These are phyloP conservation scores for Ilyonectria destructans DNA, from an alignment of 2,329 filamentous ascomycete species.

Conservation along the genomic window DNA sequence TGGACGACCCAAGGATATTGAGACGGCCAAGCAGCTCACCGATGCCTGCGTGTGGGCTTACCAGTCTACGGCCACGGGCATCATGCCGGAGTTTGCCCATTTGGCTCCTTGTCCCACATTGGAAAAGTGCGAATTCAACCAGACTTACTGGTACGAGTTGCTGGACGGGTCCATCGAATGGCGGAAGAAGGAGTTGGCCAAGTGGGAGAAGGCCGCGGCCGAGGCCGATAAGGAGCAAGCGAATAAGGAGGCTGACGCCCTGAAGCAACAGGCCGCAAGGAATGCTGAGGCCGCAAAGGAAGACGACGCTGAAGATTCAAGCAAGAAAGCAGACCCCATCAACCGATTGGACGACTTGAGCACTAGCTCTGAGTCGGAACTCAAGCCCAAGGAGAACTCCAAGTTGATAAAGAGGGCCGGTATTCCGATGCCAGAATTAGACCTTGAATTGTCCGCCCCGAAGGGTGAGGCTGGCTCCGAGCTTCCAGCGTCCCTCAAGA, in stretches of 20 bases:
- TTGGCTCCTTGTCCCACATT: slow-evolving; percentile 63
- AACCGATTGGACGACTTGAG: slow-evolving; percentile 21
- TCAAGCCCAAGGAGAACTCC: slow-evolving; percentile 20
- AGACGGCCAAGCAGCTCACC: slow-evolving; percentile 74
- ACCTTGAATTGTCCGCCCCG: slow-evolving; percentile 39
- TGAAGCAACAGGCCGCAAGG: slow-evolving; percentile 12
- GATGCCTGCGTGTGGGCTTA: slow-evolving; percentile 82
- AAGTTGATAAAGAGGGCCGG: slow-evolving; percentile 40
- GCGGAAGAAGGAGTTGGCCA: slow-evolving; percentile 61
- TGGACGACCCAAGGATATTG: slow-evolving; percentile 71
- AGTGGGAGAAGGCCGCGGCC: slow-evolving; percentile 63
- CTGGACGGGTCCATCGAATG: slow-evolving; percentile 64
- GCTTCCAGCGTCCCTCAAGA: slow-evolving; percentile 53
- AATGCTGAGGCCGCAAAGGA: not conserved
- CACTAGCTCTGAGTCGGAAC: slow-evolving; percentile 19
- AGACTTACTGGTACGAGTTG: slow-evolving; percentile 64
- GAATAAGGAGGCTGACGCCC: not conserved
- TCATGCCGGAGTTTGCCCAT: slow-evolving; percentile 74
- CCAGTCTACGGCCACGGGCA: slow-evolving; percentile 70
- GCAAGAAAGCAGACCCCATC: not conserved
- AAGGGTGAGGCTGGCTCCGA: slow-evolving; percentile 48
- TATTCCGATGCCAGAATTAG: slow-evolving; percentile 47
- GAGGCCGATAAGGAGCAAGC: slow-evolving; percentile 37
- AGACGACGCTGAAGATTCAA: not conserved
- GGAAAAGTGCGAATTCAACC: slow-evolving; percentile 67